Percentiles rank a stretch among this genome's conserved stretches.
These are phyloP conservation scores for Tetracladium setigerum DNA, from an alignment of 495 filamentous ascomycete genomes.

Conservation along the genomic window DNA sequence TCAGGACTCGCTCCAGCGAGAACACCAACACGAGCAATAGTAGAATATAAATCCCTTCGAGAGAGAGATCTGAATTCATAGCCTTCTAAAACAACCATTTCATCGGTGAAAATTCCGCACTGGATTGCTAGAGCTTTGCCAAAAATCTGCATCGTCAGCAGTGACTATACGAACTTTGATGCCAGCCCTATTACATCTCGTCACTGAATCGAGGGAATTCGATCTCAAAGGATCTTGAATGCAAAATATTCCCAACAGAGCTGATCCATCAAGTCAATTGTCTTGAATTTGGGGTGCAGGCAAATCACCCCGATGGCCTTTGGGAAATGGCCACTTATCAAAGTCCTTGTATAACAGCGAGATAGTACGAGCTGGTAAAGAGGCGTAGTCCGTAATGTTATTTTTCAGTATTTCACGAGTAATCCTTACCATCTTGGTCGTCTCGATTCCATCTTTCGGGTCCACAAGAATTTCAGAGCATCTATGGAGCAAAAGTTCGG, in stretches of 20 bases:
- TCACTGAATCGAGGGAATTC: constrained; percentile 68
- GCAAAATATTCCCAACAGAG: constrained; percentile 60
- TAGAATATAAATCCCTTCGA: constrained; percentile 54
- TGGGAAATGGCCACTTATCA: constrained; percentile 59
- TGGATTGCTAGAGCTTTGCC: constrained; percentile 79
- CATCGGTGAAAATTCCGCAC: constrained; percentile 66
- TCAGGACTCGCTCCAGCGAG: constrained; percentile 56
- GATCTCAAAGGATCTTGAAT: constrained; percentile 70
- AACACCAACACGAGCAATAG: constrained; percentile 71
- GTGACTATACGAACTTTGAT: constrained; percentile 88
- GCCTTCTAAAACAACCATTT: constrained; percentile 56
- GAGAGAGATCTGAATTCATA: constrained; percentile 65
- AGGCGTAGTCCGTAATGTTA: constrained; percentile 57
- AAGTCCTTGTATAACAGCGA: constrained; percentile 70
- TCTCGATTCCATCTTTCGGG: no score
- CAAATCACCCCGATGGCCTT: constrained; percentile 42
- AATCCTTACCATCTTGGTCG: constrained; percentile 28
- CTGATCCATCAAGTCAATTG: constrained; percentile 61
- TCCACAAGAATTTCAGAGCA: no score
- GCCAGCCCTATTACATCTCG: constrained; percentile 64
- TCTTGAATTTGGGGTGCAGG: constrained; percentile 55
- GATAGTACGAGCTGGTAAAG: constrained; percentile 69
- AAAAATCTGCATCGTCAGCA: constrained; percentile 83
- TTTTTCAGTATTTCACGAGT: constrained; percentile 35
- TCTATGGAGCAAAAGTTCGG: no score